phyloP scores from a whole-genome alignment of 202 grass and related monocot genomes.

The Musa balbisiana region DNA sequence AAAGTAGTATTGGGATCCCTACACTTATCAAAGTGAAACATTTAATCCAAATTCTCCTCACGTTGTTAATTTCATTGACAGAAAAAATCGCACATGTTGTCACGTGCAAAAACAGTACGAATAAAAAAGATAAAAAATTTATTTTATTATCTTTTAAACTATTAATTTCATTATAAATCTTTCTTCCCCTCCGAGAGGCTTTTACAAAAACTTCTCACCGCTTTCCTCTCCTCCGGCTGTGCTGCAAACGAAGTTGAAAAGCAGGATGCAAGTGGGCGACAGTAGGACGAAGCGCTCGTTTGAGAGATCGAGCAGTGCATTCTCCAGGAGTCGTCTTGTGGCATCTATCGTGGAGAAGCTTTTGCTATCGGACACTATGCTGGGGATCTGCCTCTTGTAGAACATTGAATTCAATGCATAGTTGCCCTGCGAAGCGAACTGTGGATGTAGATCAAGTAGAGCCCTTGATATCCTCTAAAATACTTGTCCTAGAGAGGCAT shows the following conservation, averaged over 20 bases:
- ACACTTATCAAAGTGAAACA: too few relatives aligned
- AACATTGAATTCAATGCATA: background rate
- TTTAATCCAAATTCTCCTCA: too few relatives aligned
- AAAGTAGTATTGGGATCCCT: too few relatives aligned
- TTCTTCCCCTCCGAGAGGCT: too few relatives aligned
- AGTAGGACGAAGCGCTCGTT: background rate
- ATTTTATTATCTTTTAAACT: too few relatives aligned
- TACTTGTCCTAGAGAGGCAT: background rate
- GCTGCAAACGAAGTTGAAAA: background rate
- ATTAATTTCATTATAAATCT: too few relatives aligned
- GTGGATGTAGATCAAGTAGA: slow-evolving; percentile 2
- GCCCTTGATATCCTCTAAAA: background rate
- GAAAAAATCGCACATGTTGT: too few relatives aligned
- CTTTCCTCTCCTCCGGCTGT: too few relatives aligned
- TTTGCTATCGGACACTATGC: background rate
- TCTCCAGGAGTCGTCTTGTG: background rate
- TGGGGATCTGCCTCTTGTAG: slow-evolving; percentile 3
- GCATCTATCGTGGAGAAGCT: background rate
- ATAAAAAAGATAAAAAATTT: too few relatives aligned
- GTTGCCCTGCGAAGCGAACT: background rate
- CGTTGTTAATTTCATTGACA: too few relatives aligned
- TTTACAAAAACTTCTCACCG: too few relatives aligned
- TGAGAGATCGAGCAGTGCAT: background rate
- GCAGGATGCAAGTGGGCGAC: background rate
- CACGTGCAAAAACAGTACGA: too few relatives aligned